Conservation (phyloP, 371 early-diverging fungal species). For the Mortierella sp. region DNA sequence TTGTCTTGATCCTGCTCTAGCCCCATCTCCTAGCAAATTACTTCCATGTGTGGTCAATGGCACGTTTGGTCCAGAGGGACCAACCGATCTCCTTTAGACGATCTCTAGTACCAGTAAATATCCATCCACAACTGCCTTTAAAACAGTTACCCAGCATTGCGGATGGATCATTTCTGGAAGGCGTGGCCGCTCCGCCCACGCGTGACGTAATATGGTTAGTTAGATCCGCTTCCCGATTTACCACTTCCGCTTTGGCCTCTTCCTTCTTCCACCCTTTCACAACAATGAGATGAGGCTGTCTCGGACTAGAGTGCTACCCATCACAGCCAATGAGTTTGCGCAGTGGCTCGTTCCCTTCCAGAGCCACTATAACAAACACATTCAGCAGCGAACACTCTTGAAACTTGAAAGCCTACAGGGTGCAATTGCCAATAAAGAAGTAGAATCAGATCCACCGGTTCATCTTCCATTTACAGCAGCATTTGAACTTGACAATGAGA, state of each 20-base stretch:
- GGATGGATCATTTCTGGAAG: too few relatives aligned
- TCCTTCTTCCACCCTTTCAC: neutral
- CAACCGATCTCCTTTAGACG: too few relatives aligned
- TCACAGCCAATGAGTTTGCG: constrained; percentile 34
- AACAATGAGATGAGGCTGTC: constrained; percentile 31
- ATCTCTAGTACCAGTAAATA: too few relatives aligned
- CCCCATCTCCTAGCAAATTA: too few relatives aligned
- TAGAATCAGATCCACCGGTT: neutral
- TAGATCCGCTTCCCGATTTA: neutral
- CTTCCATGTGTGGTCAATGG: too few relatives aligned
- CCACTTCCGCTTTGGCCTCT: neutral
- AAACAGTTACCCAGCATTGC: too few relatives aligned
- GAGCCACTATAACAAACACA: neutral
- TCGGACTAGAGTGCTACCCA: constrained; percentile 22
- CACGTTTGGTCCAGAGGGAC: too few relatives aligned
- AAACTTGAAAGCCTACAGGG: neutral
- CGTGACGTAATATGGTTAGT: too few relatives aligned
- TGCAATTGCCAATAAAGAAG: neutral
- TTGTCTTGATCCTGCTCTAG: too few relatives aligned
- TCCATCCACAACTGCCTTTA: too few relatives aligned
- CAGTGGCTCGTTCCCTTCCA: constrained; percentile 23
- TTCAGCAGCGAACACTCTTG: neutral
- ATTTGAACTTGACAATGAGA: neutral
- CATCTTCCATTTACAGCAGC: neutral
- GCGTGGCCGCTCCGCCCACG: too few relatives aligned